Evolutionary conservation across 306 rosid genomes (phyloP).

Genomic region (Sophora flavescens): DNA sequence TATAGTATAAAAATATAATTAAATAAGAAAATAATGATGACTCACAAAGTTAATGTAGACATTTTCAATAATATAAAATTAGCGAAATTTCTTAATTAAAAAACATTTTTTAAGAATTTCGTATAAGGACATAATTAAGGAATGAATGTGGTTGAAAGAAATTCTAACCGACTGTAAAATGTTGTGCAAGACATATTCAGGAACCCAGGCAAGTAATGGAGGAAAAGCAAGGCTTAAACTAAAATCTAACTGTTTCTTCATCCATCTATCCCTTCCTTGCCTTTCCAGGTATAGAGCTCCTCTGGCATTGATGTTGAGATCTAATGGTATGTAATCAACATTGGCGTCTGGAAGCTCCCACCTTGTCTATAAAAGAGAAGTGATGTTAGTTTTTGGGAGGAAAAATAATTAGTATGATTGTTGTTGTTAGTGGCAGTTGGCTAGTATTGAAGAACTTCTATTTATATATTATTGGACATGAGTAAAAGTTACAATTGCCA

Average conservation of each 20-base stretch:
- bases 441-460: too few species aligned
- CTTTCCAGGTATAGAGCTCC: constrained; percentile 46
- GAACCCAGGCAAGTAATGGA: constrained; percentile 47
- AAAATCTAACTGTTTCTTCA: constrained; percentile 42
- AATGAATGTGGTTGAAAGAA: neutral
- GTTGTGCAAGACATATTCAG: constrained; percentile 34
- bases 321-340: constrained; percentile 32
- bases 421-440: too few species aligned
- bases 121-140: neutral
- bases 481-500: too few species aligned
- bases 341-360: constrained; percentile 38
- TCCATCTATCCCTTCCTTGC: constrained; percentile 10
- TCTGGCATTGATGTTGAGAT: constrained; percentile 35
- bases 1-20: too few species aligned
- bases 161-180: constrained; percentile 42
- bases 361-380: constrained; percentile 20
- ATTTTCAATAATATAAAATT: too few species aligned
- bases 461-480: too few species aligned
- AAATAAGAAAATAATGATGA: too few species aligned
- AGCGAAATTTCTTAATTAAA: too few species aligned
- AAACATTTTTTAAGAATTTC: too few species aligned
- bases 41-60: too few species aligned
- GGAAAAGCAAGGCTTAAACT: constrained; percentile 38
- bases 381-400: too few species aligned
- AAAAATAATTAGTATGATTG: too few species aligned